Base-by-base conservation (phyloP, 2,329 filamentous ascomycete genomes). In the Daldinia sp. region DNA sequence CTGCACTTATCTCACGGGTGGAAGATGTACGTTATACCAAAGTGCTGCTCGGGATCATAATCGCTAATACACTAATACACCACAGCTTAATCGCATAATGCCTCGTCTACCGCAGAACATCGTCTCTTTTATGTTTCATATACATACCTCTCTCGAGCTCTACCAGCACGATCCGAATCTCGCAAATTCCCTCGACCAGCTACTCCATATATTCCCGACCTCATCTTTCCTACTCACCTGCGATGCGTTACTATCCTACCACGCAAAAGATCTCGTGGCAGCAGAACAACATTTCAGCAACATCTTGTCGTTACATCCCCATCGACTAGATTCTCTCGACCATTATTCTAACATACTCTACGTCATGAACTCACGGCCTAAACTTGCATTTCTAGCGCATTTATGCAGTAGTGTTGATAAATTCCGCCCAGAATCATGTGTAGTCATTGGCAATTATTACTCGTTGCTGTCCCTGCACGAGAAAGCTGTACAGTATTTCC, bases 261-360 rank as follows among this genome's bases (percentile, higher is more conserved):
- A 98, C 78, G 91, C 92, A 60, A 97, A 97, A 73, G 89, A 94
- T 73, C 86, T 98, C 23, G 84, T 92, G 56, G 84, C 85, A 10
- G 89, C 88, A 6, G 89, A 91, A 73, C 79, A 90, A 82, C 82
- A 90, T 80, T 85, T 97, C 62, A 91, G 96, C 71, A 91, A 94
- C 71, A 85, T 95, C 44, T 87, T 99, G 15, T 93, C 97, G 33
- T 87, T 89, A 4, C 88, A 91, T 86, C 82, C 89, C 73, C 83
- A 91, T 83, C 79, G 96, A 6, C 88, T 99, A 18, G 96, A 99
- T 78, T 92, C 92, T 2, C 86, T 99, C 18, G 96, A 99, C 76
- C 93, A 97, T 76, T 99, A 98, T 80, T 98, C 94, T 39, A 99
- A 99, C 76, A 97, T 98, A 20, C 88, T 99, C 13, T 98, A 98